A percentile compares a stretch with the other conserved stretches of the same genome.
phyloP scores from a whole-genome alignment of 2,329 filamentous ascomycete species.

The Colletotrichum orchidophilum region DNA sequence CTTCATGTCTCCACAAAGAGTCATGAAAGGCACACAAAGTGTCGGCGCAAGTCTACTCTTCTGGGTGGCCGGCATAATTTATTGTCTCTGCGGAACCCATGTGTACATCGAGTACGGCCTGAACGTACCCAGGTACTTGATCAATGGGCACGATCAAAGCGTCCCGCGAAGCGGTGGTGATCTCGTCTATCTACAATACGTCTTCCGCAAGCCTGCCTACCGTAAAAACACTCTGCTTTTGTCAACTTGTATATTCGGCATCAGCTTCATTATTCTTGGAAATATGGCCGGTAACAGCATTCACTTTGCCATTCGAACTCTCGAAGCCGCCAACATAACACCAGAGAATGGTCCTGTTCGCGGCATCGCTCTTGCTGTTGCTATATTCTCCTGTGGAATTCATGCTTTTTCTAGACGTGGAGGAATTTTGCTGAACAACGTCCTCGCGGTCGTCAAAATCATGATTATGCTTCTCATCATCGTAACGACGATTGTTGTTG shows the following conservation, averaged over 20 bases:
- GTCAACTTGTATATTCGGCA: conserved; percentile 54
- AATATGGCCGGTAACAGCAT: conserved; percentile 61
- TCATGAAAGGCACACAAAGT: conserved; percentile 45
- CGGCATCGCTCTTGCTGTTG: conserved; percentile 56
- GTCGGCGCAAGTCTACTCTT: conserved; percentile 48
- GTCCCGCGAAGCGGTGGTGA: conserved; percentile 7
- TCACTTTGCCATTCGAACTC: conserved; percentile 52
- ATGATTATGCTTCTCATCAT: conserved; percentile 56
- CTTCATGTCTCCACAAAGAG: conserved; percentile 46
- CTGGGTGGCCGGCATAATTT: conserved; percentile 51
- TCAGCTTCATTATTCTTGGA: conserved; percentile 55
- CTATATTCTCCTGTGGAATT: conserved; percentile 55
- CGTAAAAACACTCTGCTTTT: conserved; percentile 47
- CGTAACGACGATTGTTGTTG: conserved; percentile 44
- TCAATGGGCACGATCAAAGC: conserved; percentile 44
- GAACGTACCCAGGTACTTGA: conserved; percentile 53
- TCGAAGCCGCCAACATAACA: conserved; percentile 46
- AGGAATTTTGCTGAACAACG: conserved; percentile 61
- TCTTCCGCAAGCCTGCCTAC: conserved; percentile 50
- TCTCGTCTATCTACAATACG: conserved; percentile 51
- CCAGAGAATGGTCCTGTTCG: conserved; percentile 47
- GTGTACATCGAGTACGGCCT: conserved; percentile 57
- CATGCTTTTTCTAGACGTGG: conserved; percentile 58
- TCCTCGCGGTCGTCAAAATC: conserved; percentile 60
- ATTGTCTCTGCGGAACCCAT: conserved; percentile 47